phyloP scores from a whole-genome alignment of 371 early-diverging fungal species.

The Mortierella polycephala region DNA sequence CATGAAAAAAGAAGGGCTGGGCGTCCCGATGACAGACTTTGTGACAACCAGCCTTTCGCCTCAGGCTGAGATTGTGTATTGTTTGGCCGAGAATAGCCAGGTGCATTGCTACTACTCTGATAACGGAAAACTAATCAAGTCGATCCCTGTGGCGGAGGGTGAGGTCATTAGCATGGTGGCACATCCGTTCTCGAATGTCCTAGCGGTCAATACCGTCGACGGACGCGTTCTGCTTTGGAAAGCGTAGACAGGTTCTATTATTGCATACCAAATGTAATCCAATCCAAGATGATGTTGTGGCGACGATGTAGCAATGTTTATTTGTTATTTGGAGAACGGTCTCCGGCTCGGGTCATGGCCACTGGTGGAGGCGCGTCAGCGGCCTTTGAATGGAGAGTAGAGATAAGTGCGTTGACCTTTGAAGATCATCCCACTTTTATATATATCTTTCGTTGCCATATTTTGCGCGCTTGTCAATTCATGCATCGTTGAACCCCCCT shows the following conservation, averaged over 20 bases:
- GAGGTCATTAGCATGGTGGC: conserved; percentile 77
- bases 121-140: conserved; percentile 58
- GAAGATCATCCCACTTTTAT: conserved; percentile 22
- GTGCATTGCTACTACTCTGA: conserved; percentile 70
- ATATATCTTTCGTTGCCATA: background rate
- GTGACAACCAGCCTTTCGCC: conserved; percentile 64
- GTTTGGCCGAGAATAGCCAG: conserved; percentile 69
- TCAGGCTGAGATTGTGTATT: conserved; percentile 81
- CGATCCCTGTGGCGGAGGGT: conserved; percentile 59
- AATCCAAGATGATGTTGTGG: background rate
- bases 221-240: conserved; percentile 71
- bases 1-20: conserved; percentile 53
- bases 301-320: conserved; percentile 17
- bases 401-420: background rate
- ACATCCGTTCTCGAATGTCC: conserved; percentile 80
- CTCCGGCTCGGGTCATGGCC: conserved; percentile 26
- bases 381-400: background rate
- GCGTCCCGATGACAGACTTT: conserved; percentile 72
- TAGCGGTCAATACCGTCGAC: conserved; percentile 75
- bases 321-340: background rate
- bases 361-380: background rate
- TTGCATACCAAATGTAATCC: background rate
- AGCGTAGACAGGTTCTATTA: conserved; percentile 31
- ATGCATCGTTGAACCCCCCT: background rate
- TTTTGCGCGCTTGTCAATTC: background rate